A percentile compares a stretch with the other conserved stretches of the same genome.
These are phyloP conservation scores for Fusarium albosuccineum DNA, from an alignment of 2,329 filamentous ascomycete species.

Conservation along the genomic window DNA sequence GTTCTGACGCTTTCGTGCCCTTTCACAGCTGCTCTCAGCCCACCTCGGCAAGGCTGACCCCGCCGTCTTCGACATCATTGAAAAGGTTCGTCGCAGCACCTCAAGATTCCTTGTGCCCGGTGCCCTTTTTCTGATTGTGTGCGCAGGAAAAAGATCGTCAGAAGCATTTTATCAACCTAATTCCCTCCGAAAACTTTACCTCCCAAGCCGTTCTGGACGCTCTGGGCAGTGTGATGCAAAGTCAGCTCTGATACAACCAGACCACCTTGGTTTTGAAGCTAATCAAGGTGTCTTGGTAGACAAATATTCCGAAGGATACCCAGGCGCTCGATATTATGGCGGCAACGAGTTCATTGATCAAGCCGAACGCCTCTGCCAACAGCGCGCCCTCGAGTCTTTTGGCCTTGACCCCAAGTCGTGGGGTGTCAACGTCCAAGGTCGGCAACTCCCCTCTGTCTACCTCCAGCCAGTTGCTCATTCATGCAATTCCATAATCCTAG, in stretches of 20 bases:
- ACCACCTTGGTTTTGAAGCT: conserved; percentile 2
- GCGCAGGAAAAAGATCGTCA: conserved; percentile 91
- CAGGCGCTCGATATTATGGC: conserved; percentile 95
- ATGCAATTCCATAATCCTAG: neutral
- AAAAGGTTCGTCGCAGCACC: conserved; percentile 73
- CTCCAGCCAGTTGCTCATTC: neutral
- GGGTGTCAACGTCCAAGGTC: conserved; percentile 96
- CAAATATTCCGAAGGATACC: conserved; percentile 99
- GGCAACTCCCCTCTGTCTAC: conserved; percentile 46
- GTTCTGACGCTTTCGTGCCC: conserved; percentile 33
- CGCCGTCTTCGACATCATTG: conserved; percentile 87
- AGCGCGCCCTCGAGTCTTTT: conserved; percentile 89
- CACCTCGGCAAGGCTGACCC: conserved; percentile 88
- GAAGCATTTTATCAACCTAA: conserved; percentile 98
- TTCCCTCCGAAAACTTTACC: conserved; percentile 95
- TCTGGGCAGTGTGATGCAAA: conserved; percentile 94
- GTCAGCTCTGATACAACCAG: conserved; percentile 60
- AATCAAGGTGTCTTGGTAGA: conserved; percentile 63
- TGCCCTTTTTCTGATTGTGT: conserved; percentile 2
- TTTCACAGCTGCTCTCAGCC: conserved; percentile 80
- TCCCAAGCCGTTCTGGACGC: conserved; percentile 93
- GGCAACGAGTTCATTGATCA: conserved; percentile 97
- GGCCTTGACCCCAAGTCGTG: conserved; percentile 86
- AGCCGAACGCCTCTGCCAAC: conserved; percentile 89
- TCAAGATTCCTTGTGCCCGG: neutral